Base-by-base conservation (phyloP, 441 rosid genomes). In the Daphne laureola region DNA sequence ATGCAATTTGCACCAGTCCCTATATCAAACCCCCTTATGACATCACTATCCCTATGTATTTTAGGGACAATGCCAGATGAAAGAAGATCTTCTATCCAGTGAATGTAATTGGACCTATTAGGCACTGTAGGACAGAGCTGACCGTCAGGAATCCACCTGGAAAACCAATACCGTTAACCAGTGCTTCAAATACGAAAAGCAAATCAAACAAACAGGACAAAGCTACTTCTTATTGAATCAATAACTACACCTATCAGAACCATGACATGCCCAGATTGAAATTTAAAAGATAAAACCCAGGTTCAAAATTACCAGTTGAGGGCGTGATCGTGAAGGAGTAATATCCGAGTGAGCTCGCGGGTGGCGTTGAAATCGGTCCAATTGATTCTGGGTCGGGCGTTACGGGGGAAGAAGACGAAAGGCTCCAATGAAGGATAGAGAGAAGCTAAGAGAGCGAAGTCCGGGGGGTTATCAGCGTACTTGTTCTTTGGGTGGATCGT, bases 91-190 rank as follows among this genome's bases (percentile, higher is more conserved):
- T 90, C 87, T 50, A 87, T 78, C 99, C 99, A 90, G 47, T 90
- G 84, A 17, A 93, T 79, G 73, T 87, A 90, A 56, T 90, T 93
- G 2, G 90, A 93, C 61, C 95, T 79, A 67, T 93, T 90, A 17
- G 96, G 97, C 38, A 93, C 93, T 0, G 97, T 85, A 16, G 97
- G 99, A 72, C 99, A 93, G 35, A 93, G 95, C 54, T 93, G 96
- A 25, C 91, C 93, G 54, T 87, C 91, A 21, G 99, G 96, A 72
- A 93, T 87, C 96, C 97, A 93, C 96, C 98, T 86, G 57, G 42
- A 62, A 23, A 47, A 15, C 38, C 40, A 48, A 35, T 47, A 25
- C 42, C 3, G 26, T 3, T 3, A 47, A 3, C 16, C 26, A 43
- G 6, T 3, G 36, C 31, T 3, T 7, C 18, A 43, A 13, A 55